Evolutionary conservation across 805 yeast genomes (phyloP), one percentile per base, ranked within the genome.

Genomic region (Nakazawaea ishiwadae): DNA sequence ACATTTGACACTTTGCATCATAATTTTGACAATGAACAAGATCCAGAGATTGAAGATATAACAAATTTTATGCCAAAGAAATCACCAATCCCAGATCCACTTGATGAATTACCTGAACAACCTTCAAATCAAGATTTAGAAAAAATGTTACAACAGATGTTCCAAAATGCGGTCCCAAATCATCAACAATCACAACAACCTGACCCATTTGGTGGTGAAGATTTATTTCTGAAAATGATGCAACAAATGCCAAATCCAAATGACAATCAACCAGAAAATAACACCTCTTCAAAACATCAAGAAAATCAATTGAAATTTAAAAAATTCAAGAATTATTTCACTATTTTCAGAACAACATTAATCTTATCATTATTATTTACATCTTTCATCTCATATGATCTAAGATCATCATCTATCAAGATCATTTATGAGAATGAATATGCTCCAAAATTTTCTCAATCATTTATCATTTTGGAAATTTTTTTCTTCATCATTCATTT

Each of bases 11-110:
- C 26, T 10, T 23, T 23, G 10, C 26, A 23, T n/a, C 53, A 48
- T 24, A 24, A 18, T 31, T 52, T 48, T 10, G 34, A 40, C 12
- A 52, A 48, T 14, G 31, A 34, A 26, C 54, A 49, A 9, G 60
- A 55, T 31, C 56, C 58, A 5, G 58, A 49, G 11, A 49, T 51
- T 5, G 51, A 55, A n/a, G 45, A 40, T 26, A 38, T 46, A 23
- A 16, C 38, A 10, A 49, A 48, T 19, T 30, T 52, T 26, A 16
- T n/a, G 20, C 44, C 20, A 34, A 44, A 21, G 34, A 40, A 24
- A 42, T 47, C 26, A 30, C 42, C 30, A 36, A 37, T 36, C 15
- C 42, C 26, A 24, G 48, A 21, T 34, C 48, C 23, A 40, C 27
- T 17, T 40, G 35, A 21, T 50, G 37, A 10, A 28, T 31, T 17